phyloP scores from a whole-genome alignment of 495 filamentous ascomycete species.

The Elasticomyces elasticus region DNA sequence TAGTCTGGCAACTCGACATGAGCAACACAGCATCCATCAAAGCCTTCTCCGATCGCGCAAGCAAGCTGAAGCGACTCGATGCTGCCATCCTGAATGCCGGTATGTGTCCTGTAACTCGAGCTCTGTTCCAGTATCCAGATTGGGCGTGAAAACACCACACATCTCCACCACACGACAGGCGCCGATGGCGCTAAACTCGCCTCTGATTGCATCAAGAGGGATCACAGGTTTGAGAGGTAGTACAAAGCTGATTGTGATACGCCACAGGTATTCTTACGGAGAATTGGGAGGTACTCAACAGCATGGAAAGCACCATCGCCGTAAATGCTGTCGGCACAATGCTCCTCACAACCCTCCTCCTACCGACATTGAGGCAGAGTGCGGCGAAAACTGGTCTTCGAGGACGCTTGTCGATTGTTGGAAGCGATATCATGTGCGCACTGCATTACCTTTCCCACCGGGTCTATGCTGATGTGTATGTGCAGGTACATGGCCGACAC shows the following conservation, averaged over 20 bases:
- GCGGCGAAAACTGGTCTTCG: neutral
- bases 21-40: constrained; percentile 38
- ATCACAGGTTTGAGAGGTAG: no score
- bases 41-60: constrained; percentile 36
- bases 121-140: neutral
- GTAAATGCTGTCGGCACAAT: constrained; percentile 39
- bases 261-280: neutral
- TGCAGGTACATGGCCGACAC: neutral
- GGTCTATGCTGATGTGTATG: neutral
- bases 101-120: no score
- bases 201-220: no score
- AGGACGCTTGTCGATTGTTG: neutral
- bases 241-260: no score
- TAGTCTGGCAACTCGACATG: constrained; percentile 50
- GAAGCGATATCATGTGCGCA: neutral
- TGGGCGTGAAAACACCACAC: neutral
- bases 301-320: constrained; percentile 34
- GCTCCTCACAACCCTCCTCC: constrained; percentile 28
- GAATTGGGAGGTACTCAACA: constrained; percentile 18
- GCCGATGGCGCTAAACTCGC: no score
- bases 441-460: neutral
- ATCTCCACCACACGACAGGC: no score
- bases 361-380: constrained; percentile 15
- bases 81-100: constrained; percentile 4
- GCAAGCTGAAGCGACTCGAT: constrained; percentile 35